phyloP scores from a whole-genome alignment of 2,329 filamentous ascomycete genomes.

The Cadophora malorum region DNA sequence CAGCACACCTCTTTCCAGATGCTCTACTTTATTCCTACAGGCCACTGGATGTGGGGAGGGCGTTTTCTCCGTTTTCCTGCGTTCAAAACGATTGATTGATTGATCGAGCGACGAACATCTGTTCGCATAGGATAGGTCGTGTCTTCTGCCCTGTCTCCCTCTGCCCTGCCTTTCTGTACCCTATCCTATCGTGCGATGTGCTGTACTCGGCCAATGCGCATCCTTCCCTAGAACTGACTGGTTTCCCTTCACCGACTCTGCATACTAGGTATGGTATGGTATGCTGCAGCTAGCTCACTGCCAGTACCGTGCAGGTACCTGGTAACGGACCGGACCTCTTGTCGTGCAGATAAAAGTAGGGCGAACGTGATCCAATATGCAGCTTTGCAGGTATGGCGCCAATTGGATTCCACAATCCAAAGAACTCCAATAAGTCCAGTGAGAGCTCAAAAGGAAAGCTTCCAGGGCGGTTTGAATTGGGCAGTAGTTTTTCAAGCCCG shows the following conservation, averaged over 20 bases:
- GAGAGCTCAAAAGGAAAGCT: not conserved
- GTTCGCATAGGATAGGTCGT: slow-evolving; percentile 35
- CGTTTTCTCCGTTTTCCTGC: not conserved
- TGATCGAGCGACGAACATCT: slow-evolving; percentile 34
- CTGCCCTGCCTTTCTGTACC: not conserved
- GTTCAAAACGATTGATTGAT: not conserved
- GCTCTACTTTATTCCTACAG: not conserved
- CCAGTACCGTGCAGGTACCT: slow-evolving; percentile 23
- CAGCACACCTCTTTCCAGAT: not conserved
- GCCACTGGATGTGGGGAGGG: slow-evolving; percentile 17
- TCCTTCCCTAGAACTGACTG: not conserved
- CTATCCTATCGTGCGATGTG: slow-evolving; percentile 11
- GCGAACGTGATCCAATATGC: slow-evolving; percentile 20
- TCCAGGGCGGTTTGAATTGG: slow-evolving; percentile 5
- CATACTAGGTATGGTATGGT: not conserved
- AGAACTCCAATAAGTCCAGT: too few relatives aligned
- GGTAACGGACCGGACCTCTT: not conserved
- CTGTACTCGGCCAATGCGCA: slow-evolving; percentile 25
- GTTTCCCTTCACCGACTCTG: slow-evolving; percentile 25
- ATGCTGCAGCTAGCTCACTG: slow-evolving; percentile 15
- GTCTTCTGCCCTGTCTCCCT: not conserved
- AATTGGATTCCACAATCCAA: slow-evolving; percentile 2
- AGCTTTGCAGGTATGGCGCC: slow-evolving; percentile 5
- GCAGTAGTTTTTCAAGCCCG: not conserved
- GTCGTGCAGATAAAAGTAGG: slow-evolving; percentile 20